Evolutionary conservation across 768 basidiomycete species (phyloP).

Genomic region (Lentinus tigrinus): DNA sequence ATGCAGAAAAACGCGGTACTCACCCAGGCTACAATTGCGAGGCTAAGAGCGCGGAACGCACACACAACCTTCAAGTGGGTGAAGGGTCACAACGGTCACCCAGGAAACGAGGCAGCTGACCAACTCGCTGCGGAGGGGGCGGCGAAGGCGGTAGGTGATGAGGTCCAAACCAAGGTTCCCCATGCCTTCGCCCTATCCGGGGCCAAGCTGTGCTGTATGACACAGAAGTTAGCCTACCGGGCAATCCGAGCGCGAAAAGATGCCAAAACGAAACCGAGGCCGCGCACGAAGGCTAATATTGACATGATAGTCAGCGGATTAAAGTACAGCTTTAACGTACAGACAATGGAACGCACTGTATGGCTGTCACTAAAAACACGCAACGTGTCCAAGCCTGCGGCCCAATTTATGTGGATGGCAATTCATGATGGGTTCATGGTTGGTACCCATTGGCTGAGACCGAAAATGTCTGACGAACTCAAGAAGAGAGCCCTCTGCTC

Average conservation of each 20-base stretch:
- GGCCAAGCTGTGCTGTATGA: background rate
- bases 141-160: background rate
- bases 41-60: too few species aligned
- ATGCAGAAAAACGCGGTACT: too few species aligned
- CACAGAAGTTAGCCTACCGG: background rate
- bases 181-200: too few species aligned
- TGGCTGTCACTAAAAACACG: too few species aligned
- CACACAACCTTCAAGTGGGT: too few species aligned
- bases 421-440: constrained; percentile 3
- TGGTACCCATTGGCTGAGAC: background rate
- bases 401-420: background rate
- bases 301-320: background rate
- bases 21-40: too few species aligned
- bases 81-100: background rate
- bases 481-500: background rate
- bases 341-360: too few species aligned
- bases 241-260: background rate
- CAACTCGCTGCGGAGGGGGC: background rate
- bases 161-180: too few species aligned
- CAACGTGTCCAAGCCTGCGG: background rate
- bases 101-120: background rate
- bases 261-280: background rate
- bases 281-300: background rate
- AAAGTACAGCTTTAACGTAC: too few species aligned
- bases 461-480: background rate